Base-by-base conservation (phyloP, 306 rosid genomes). In the Arachis hypogaea region DNA sequence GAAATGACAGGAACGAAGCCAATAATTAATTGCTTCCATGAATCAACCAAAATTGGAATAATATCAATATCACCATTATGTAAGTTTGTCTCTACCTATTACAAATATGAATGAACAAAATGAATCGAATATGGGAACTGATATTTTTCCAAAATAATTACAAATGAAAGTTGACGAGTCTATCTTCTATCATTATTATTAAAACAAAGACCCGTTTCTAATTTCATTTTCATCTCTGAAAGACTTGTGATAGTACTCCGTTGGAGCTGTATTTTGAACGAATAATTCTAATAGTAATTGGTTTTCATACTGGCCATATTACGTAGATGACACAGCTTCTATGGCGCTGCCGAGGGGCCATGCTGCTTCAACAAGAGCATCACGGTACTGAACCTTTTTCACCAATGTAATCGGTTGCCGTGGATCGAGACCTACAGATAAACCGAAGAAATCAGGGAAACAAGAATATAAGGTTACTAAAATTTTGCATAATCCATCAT, bases 261-360 rank as follows among this genome's bases (percentile, higher is more conserved):
- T 33, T 33, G 2, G 4, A 2, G 38, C 38, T 33, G 38, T 33
- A 33, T 33, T 33, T 33, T 33, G 3, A 33, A 33, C 4, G 3
- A 33, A 33, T 4, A 33, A 33, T 33, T 33, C 38, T 33, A 33
- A 33, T 4, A 4, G 38, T 2, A 33, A 2, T 33, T 33, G 38
- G 4, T 33, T 33, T 33, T 3, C 79, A 65, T 68, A 77, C 50
- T 75, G 87, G 84, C 77, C 78, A 57, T 78, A 86, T 45, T 88
- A 87, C 65, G 82, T 0, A n/a, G 95, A 75, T 41, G 97, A 93
- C 40, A 93, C 91, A 18, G 98, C 97, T 84, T 93, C 98, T 45
- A 93, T 93, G 62, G 98, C 98, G 10, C 97, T 93, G 83, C 98
- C 98, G 18, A 93, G 84, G 47, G 98, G 98, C 98, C 98, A 92